Evolutionary conservation across 805 yeast genomes (phyloP).

Genomic region (Starmerella bombicola): DNA sequence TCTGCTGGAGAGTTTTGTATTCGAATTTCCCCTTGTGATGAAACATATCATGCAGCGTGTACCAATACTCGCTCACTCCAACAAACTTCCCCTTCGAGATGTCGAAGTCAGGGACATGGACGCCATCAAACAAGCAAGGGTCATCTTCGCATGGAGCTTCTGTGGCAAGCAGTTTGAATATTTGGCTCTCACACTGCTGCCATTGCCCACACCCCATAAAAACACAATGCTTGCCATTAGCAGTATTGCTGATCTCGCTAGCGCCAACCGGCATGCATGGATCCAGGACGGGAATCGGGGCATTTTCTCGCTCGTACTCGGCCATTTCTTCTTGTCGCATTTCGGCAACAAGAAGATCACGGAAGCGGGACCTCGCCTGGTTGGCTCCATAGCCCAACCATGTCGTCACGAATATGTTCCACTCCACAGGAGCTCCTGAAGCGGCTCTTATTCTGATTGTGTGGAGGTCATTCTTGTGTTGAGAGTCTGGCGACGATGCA

Average conservation of each 20-base stretch:
- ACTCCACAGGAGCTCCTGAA: conserved; percentile 57
- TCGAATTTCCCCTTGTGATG: conserved; percentile 81
- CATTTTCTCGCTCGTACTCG: conserved; percentile 4
- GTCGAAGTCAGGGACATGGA: conserved; percentile 82
- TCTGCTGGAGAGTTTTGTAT: conserved; percentile 51
- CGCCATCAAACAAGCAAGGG: conserved; percentile 90
- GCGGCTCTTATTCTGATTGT: conserved; percentile 51
- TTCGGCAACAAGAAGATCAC: conserved; percentile 32
- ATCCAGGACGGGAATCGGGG: conserved; percentile 37
- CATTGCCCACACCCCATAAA: conserved; percentile 70
- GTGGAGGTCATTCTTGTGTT: conserved; percentile 54
- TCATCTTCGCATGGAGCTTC: conserved; percentile 71
- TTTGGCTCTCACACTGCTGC: conserved; percentile 48
- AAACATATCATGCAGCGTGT: conserved; percentile 85
- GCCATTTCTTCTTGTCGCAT: conserved; percentile 6
- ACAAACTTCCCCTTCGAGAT: conserved; percentile 70
- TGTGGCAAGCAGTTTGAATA: conserved; percentile 58
- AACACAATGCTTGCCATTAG: conserved; percentile 23
- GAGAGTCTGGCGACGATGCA: conserved; percentile 47
- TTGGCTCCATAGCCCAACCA: conserved; percentile 99
- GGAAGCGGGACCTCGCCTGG: conserved; percentile 68
- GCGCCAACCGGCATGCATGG: conserved; percentile 71
- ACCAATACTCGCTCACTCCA: conserved; percentile 96
- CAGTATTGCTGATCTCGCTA: conserved; percentile 6
- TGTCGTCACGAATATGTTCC: conserved; percentile 86